A percentile compares a stretch with the other conserved stretches of the same genome.
These are phyloP conservation scores for Rhypophila decipiens DNA, from an alignment of 495 filamentous ascomycete genomes.

Conservation along the genomic window DNA sequence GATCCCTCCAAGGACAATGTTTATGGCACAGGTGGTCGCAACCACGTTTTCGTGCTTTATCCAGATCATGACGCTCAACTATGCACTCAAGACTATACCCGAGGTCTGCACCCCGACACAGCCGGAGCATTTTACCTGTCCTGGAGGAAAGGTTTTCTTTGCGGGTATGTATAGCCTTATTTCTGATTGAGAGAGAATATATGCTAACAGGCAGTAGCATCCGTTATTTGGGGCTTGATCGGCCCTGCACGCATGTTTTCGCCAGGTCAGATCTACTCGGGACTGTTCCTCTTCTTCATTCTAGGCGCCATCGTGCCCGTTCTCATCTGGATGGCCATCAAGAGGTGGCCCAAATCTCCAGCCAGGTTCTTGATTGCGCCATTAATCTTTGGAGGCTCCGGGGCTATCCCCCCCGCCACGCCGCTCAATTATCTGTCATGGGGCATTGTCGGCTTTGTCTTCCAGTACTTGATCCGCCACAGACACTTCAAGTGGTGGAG, in stretches of 20 bases:
- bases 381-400: slow-evolving; percentile 61
- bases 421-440: slow-evolving; percentile 65
- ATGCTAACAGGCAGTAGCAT: slow-evolving; percentile 27
- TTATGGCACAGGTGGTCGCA: slow-evolving; percentile 60
- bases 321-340: slow-evolving; percentile 49
- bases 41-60: slow-evolving; percentile 61
- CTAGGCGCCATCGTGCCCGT: slow-evolving; percentile 52
- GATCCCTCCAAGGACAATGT: slow-evolving; percentile 60
- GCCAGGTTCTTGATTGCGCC: slow-evolving; percentile 57
- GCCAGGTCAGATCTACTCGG: slow-evolving; percentile 60
- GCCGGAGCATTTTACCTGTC: slow-evolving; percentile 60
- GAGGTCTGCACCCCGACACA: slow-evolving; percentile 56
- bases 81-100: slow-evolving; percentile 55
- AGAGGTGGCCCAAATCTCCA: slow-evolving; percentile 45
- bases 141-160: slow-evolving; percentile 62
- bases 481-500: slow-evolving; percentile 61
- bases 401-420: slow-evolving; percentile 58
- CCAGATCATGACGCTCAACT: slow-evolving; percentile 59
- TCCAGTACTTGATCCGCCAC: slow-evolving; percentile 55
- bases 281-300: slow-evolving; percentile 58
- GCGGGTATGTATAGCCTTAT: slow-evolving; percentile 31
- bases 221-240: slow-evolving; percentile 64
- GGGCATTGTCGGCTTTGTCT: slow-evolving; percentile 59
- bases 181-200: background rate
- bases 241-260: slow-evolving; percentile 62